Percentiles rank a stretch among this genome's conserved stretches.
Conservation (phyloP, 2,329 filamentous ascomycete genomes). For the Mycogone perniciosa region DNA sequence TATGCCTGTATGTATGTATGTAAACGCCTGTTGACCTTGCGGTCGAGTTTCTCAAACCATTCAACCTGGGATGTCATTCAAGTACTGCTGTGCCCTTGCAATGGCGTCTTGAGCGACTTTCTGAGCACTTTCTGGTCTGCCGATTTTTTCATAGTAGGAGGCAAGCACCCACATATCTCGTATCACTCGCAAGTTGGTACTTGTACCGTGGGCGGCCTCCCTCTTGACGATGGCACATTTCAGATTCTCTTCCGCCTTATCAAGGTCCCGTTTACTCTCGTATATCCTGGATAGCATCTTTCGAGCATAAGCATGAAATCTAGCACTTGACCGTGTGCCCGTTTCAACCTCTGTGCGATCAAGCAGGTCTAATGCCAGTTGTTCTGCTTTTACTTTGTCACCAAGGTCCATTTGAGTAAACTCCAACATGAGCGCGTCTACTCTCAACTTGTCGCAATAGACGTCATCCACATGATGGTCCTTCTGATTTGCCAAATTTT, state of each 20-base stretch:
- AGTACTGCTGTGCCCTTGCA: constrained; percentile 25
- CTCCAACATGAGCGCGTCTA: constrained; percentile 30
- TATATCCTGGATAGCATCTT: constrained; percentile 33
- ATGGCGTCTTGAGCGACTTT: constrained; percentile 27
- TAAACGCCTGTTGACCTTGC: constrained; percentile 7
- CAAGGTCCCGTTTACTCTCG: constrained; percentile 27
- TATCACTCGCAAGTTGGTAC: constrained; percentile 30
- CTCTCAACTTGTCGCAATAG: constrained; percentile 23
- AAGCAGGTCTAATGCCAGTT: constrained; percentile 25
- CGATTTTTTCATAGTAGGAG: constrained; percentile 26
- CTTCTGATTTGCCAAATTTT: constrained; percentile 18
- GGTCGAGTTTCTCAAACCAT: constrained; percentile 1
- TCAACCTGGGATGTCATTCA: constrained; percentile 20
- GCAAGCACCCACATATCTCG: constrained; percentile 35
- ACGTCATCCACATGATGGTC: constrained; percentile 9
- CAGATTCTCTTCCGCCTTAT: constrained; percentile 27
- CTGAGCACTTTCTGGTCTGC: constrained; percentile 22
- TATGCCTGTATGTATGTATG: neutral
- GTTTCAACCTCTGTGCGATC: constrained; percentile 19
- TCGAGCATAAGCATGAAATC: constrained; percentile 33
- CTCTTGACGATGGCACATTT: constrained; percentile 27
- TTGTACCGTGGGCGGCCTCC: constrained; percentile 30
- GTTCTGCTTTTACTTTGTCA: constrained; percentile 26
- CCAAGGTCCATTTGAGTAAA: constrained; percentile 34
- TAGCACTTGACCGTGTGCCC: constrained; percentile 23